phyloP scores from a whole-genome alignment of 345 rosid species.

The Ceriops zippeliana region DNA sequence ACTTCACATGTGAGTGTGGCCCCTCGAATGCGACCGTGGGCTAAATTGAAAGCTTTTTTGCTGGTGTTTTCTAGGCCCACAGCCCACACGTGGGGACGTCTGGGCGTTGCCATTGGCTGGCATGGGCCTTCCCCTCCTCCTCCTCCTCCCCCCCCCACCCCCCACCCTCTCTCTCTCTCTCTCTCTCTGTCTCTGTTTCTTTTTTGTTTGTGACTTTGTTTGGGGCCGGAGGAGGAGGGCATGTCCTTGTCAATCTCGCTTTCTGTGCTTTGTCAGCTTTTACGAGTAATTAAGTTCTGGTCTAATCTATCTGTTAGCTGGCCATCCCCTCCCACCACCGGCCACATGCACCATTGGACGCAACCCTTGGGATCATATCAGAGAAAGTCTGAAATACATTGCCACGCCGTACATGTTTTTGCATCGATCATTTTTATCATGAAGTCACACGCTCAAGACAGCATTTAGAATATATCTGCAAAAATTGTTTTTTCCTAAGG shows the following conservation, averaged over 20 bases:
- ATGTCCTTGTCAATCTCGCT: constrained; percentile 27
- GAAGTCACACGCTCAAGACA: too few species aligned
- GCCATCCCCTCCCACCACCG: constrained; percentile 17
- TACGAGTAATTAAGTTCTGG: constrained; percentile 9
- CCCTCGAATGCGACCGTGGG: constrained; percentile 4
- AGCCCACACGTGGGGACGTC: constrained; percentile 31
- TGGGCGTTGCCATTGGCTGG: constrained; percentile 27
- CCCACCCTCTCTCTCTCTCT: background rate
- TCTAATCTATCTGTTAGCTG: constrained; percentile 12
- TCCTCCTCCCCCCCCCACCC: background rate
- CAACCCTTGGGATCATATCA: background rate
- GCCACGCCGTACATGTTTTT: too few species aligned
- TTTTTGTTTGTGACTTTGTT: constrained; percentile 4
- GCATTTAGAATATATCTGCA: too few species aligned
- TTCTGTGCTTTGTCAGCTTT: constrained; percentile 35
- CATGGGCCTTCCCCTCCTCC: constrained; percentile 16
- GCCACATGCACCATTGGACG: background rate
- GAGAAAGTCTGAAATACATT: background rate
- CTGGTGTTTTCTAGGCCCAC: constrained; percentile 8
- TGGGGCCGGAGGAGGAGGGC: constrained; percentile 24
- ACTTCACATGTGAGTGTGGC: background rate
- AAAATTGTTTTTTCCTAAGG: too few species aligned
- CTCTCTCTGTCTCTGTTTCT: background rate
- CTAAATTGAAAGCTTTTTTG: constrained; percentile 7
- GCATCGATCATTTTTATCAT: too few species aligned